These are phyloP conservation scores for Themeda triandra DNA, from an alignment of 176 grass and related monocot species.

Conservation along the genomic window DNA sequence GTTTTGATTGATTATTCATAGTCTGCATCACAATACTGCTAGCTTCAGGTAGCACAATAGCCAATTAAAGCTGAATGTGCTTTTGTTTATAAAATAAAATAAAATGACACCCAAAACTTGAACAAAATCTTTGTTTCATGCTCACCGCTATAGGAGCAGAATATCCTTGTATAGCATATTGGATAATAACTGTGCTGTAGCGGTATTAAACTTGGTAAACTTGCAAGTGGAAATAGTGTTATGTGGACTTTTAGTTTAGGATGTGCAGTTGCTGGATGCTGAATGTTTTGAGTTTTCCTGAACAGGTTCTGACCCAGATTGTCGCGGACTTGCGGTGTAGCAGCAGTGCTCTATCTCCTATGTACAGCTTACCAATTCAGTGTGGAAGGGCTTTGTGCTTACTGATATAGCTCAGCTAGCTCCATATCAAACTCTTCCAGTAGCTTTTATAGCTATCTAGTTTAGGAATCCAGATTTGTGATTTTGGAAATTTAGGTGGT, in stretches of 20 bases:
- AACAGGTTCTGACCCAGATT: constrained; percentile 29
- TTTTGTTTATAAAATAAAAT: not conserved
- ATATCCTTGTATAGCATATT: not conserved
- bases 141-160: not conserved
- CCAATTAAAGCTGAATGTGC: not conserved
- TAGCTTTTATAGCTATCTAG: constrained; percentile 34
- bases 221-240: not conserved
- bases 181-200: no score
- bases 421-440: constrained; percentile 1
- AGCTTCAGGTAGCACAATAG: not conserved
- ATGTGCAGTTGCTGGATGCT: not conserved
- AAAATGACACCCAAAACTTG: not conserved
- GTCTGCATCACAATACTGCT: not conserved
- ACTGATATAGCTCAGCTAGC: constrained; percentile 43
- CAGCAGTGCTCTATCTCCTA: constrained; percentile 16
- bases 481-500: not conserved
- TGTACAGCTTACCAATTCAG: constrained; percentile 38
- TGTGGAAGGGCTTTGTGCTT: constrained; percentile 6
- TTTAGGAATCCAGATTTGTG: constrained; percentile 29
- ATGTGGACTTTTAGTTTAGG: not conserved
- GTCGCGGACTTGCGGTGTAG: not conserved
- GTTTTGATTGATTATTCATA: not conserved
- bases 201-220: not conserved
- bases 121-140: not conserved
- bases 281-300: constrained; percentile 16